These are phyloP conservation scores for Glycine soja DNA, from an alignment of 306 rosid genomes.

Conservation along the genomic window DNA sequence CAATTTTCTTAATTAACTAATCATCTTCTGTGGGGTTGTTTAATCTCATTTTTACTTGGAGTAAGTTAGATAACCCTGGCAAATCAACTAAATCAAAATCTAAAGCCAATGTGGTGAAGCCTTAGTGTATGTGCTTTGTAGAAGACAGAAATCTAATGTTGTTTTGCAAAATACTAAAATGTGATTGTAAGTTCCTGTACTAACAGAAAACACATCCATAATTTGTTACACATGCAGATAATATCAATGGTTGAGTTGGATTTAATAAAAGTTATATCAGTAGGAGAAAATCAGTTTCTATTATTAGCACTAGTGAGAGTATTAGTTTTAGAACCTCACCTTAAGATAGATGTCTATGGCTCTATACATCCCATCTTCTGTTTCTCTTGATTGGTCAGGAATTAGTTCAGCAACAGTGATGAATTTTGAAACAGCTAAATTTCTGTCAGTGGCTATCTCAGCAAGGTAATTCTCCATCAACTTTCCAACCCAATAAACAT, in stretches of 20 bases:
- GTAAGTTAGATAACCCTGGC: too few species aligned
- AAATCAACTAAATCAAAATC: neutral
- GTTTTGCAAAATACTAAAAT: neutral
- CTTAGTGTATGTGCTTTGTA: neutral
- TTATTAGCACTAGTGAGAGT: neutral
- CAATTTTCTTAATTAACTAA: too few species aligned
- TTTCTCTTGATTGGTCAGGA: constrained; percentile 77
- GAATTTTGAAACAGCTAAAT: constrained; percentile 71
- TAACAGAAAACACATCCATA: neutral
- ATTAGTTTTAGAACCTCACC: constrained; percentile 51
- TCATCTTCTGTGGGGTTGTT: too few species aligned
- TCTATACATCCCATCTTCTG: constrained; percentile 89
- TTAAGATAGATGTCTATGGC: constrained; percentile 92
- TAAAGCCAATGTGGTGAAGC: neutral
- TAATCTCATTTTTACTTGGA: too few species aligned
- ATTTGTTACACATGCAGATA: too few species aligned
- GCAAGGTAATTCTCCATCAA: constrained; percentile 83
- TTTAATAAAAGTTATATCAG: neutral
- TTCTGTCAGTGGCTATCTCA: constrained; percentile 79
- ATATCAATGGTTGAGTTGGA: neutral
- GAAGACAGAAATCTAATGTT: neutral
- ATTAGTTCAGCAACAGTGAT: constrained; percentile 71
- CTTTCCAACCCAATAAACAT: constrained; percentile 70
- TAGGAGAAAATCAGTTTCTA: neutral
- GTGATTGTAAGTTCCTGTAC: neutral